Base-by-base conservation (phyloP, 2,329 filamentous ascomycete species). In the Pseudogymnoascus sp. region DNA sequence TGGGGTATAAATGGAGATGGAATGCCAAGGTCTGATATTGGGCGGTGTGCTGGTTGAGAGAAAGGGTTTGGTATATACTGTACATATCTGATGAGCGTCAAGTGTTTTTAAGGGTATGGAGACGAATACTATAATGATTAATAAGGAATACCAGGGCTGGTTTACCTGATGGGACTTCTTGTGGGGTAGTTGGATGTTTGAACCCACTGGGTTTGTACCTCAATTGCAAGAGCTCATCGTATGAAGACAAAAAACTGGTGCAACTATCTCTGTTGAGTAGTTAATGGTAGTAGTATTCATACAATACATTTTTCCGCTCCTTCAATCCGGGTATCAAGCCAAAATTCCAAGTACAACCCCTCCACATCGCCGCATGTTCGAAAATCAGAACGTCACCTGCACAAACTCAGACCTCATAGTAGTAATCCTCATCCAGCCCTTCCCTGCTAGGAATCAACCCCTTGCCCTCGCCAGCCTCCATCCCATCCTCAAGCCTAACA, bases 401-500 rank as follows among this genome's bases (percentile, higher is more conserved):
- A 6, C 28, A 59, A 31, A 18, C 38, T 77, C 69, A 89, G 46
- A 90, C 82, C 74, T 93, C 90, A 77, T 96, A 97, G 77, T 89
- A 97, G 75, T 96, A 99, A 74, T 97, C 89, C 68, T 96, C 91
- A 74, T 96, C 91, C 68, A 97, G 75, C 0, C 90, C 93, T 69
- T 95, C 89, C 62, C 95, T 81, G 71, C 86, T 89, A 2, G 95
- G 93, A 67, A 96, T 85, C 64, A 85, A 81, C 12, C 91, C 90
- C 4, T 86, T 86, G 42, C 89, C 89, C n/a, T 64, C 62, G 82
- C 61, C 81, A 80, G 62, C 84, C 85, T 23, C 84, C 86, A 53
- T 84, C 5, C 81, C 81, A 60, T 85, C 89, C 73, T 97, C 91
- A 77, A 93, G 89, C 63, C 91, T 82, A 44, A 99, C 89, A 75